Evolutionary conservation across 2,329 filamentous ascomycete genomes (phyloP), one percentile per base, ranked within the genome.

Genomic region (Talaromyces sp.): DNA sequence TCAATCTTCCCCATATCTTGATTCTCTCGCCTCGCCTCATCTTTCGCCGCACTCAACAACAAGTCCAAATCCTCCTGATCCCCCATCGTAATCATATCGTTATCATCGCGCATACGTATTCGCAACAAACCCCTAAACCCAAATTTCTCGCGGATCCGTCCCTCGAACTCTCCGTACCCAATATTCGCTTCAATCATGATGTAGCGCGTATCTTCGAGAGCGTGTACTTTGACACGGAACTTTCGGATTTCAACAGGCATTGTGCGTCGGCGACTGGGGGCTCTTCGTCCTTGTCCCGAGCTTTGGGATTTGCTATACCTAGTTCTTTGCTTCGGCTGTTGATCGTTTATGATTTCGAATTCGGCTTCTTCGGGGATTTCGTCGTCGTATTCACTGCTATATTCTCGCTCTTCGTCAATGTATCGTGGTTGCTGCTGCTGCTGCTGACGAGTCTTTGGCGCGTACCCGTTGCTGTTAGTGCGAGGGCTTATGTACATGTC

Each of bases 21-120:
- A 66, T 86, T 84, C 70, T 93, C 88, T 72, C 84, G 89, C 75
- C 80, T 84, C 50, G 89, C 91, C 60, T 78, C 77, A 52, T 82
- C 82, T 72, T 85, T 89, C 6, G 87, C 86, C 48, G 79, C 82
- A 71, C 84, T 82, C 56, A 97, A 81, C 28, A 90, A 86, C 85
- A 97, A 89, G 53, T 97, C 92, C 62, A 97, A 76, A 76, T 99
- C 94, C 68, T 99, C 94, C 73, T 97, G 90, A 72, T 99, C 94
- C 31, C 89, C 91, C 84, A 99, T 88, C 33, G 93, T 97, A 69
- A 99, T 95, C 89, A 97, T 93, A 69, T 97, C 93, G 2, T 88
- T 89, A 57, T 87, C 81, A 65, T 97, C 94, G 79, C 94, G 94
- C 74, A 97, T 87, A 80, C 92, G 95, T 78, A 97, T 93, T 58